Evolutionary conservation across 768 basidiomycete species (phyloP), one percentile per base, ranked within the genome.

Genomic region (Melanogaster broomeanus): DNA sequence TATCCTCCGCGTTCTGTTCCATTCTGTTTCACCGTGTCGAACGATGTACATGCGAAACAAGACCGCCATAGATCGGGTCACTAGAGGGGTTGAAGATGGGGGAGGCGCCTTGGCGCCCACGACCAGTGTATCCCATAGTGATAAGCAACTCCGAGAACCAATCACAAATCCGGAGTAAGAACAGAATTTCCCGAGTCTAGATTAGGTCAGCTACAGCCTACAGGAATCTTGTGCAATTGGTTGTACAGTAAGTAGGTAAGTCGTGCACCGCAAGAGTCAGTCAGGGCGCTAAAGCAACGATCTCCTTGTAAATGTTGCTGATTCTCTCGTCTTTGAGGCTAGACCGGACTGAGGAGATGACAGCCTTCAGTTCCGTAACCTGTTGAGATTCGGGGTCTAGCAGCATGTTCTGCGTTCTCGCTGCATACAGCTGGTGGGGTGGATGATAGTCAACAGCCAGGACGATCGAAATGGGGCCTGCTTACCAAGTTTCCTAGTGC

Each of bases 1-100:
- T 40, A 89, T 78, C 50, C 87, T 81, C 22, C 74, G 72, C 6
- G 71, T 67, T 46, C 74, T 69, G 67, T 91, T 91, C 61, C 78
- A 83, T 37, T 82, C 77, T 22, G 90, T 92, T 73, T 92, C 88
- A 18, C 88, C 90, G 58, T 92, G 90, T 38, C 90, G 82, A 43
- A 90, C 77, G 55, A 90, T 70, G 63, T 85, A 88, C 41, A 90
- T 57, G 47, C 74, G 74, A 22, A 77, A 75, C 24, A 72, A 60
- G 48, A 63, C 52, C 63, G 72, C 53, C 57, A 69, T 63, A 48
- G 22, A 44, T 49, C 15, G 22, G 10, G 45, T 42, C 25, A 25
- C 19, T 21, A 18, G 30, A 6, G 34, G 30, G 30, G 19, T 19
- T 12, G 21, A 25, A 45, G 37, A 10, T 8, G 37, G 31, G 34